phyloP scores from a whole-genome alignment of 2,329 filamentous ascomycete species.

The Ascosphaera aggregata region DNA sequence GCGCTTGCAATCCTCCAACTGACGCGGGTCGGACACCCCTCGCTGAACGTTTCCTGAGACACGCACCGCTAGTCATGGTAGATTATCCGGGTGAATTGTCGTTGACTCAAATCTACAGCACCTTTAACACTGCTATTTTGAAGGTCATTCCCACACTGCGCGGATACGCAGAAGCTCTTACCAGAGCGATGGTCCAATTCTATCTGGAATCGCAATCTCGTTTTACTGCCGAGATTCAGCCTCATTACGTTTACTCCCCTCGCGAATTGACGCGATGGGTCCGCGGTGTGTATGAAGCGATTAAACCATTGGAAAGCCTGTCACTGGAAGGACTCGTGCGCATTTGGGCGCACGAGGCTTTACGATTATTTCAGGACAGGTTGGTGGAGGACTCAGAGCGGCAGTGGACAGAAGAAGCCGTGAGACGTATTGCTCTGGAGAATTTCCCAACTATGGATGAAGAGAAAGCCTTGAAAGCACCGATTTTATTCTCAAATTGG shows the following conservation, averaged over 20 bases:
- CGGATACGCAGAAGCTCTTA: conserved; percentile 82
- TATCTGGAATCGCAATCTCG: conserved; percentile 85
- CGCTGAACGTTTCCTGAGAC: conserved; percentile 78
- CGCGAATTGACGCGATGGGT: conserved; percentile 97
- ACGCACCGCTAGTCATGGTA: conserved; percentile 98
- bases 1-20: conserved; percentile 93
- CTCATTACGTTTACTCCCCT: conserved; percentile 97
- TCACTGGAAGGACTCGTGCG: conserved; percentile 78
- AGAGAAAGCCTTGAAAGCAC: conserved; percentile 64
- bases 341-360: conserved; percentile 94
- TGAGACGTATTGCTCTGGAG: conserved; percentile 66
- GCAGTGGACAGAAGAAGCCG: conserved; percentile 78
- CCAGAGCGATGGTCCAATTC: conserved; percentile 91
- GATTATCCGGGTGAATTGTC: conserved; percentile 95
- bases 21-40: conserved; percentile 92
- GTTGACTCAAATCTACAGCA: conserved; percentile 91
- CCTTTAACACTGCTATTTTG: conserved; percentile 86
- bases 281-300: conserved; percentile 89
- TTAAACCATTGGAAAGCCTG: conserved; percentile 71
- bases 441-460: conserved; percentile 94
- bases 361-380: conserved; percentile 92
- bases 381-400: conserved; percentile 86
- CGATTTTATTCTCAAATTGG: conserved; percentile 98
- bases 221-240: conserved; percentile 92
- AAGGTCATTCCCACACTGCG: conserved; percentile 93